These are phyloP conservation scores for Sugiyamaella chiloensis DNA, from an alignment of 805 yeast species.

Conservation along the genomic window DNA sequence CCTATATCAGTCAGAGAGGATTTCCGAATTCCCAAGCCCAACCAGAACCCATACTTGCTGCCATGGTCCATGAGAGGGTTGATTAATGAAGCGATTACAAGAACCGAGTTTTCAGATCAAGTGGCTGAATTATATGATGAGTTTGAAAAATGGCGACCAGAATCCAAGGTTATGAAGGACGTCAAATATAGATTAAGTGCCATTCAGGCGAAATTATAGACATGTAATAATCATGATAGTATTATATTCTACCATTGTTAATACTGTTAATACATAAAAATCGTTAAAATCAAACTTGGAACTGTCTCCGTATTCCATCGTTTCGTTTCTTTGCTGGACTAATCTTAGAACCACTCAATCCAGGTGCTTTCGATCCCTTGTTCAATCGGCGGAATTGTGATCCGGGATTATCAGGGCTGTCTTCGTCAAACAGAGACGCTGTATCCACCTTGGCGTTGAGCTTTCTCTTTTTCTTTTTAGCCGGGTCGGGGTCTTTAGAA, in stretches of 20 bases:
- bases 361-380: background rate
- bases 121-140: conserved; percentile 59
- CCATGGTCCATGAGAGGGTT: conserved; percentile 94
- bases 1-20: conserved; percentile 19
- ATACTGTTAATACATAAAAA: background rate
- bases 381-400: conserved; percentile 18
- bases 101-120: conserved; percentile 50
- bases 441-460: conserved; percentile 13
- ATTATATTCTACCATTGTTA: background rate
- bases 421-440: conserved; percentile 16
- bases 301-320: conserved; percentile 11
- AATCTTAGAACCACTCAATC: conserved; percentile 3
- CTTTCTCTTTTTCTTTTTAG: conserved; percentile 17
- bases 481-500: background rate
- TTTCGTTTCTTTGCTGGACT: conserved; percentile 19
- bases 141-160: conserved; percentile 87
- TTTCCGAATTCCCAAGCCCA: conserved; percentile 56
- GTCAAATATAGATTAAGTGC: conserved; percentile 76
- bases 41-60: conserved; percentile 75
- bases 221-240: background rate
- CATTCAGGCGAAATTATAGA: conserved; percentile 33
- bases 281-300: conserved; percentile 9
- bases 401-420: conserved; percentile 20
- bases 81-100: conserved; percentile 53
- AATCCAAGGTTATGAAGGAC: conserved; percentile 74